Percentiles rank a stretch among this genome's conserved stretches.
Conservation (phyloP, 73 alveolate genomes). For the Paramecium bursaria region DNA sequence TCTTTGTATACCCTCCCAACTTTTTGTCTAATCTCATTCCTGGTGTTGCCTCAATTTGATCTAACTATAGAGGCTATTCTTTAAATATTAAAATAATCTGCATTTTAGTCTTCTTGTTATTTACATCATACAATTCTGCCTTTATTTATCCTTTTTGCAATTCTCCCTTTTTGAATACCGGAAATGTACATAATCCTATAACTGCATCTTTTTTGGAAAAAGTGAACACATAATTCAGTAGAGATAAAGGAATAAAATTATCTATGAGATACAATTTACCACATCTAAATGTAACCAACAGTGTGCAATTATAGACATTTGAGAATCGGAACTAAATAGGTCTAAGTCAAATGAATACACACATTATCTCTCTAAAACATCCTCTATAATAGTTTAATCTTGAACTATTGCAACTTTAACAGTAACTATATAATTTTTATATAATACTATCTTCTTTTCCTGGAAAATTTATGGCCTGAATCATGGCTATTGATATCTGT, state of each 20-base stretch:
- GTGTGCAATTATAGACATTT: not conserved
- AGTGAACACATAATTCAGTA: slow-evolving; percentile 5
- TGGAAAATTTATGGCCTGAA: not conserved
- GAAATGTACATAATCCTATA: slow-evolving; percentile 13
- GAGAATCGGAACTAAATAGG: not conserved
- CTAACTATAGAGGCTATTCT: slow-evolving; percentile 17
- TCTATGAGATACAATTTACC: slow-evolving; percentile 19
- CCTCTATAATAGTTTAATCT: slow-evolving; percentile 12
- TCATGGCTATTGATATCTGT: not conserved
- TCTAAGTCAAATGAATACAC: not conserved
- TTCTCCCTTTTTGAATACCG: not conserved
- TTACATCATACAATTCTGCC: slow-evolving; percentile 7
- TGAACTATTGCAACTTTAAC: not conserved
- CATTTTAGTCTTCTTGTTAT: slow-evolving; percentile 4
- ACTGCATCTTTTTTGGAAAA: not conserved
- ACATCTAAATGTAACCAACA: slow-evolving; percentile 13
- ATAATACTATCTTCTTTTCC: not conserved
- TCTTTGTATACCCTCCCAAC: slow-evolving; percentile 31
- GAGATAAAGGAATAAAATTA: not conserved
- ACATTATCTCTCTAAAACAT: slow-evolving; percentile 25
- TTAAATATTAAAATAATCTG: slow-evolving; percentile 2
- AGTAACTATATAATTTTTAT: not conserved
- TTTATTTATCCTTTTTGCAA: slow-evolving; percentile 8
- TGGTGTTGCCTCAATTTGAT: slow-evolving; percentile 24
- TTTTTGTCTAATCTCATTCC: not conserved